Evolutionary conservation across 2,329 filamentous ascomycete species (phyloP).

Genomic region (Piedraia hortae): DNA sequence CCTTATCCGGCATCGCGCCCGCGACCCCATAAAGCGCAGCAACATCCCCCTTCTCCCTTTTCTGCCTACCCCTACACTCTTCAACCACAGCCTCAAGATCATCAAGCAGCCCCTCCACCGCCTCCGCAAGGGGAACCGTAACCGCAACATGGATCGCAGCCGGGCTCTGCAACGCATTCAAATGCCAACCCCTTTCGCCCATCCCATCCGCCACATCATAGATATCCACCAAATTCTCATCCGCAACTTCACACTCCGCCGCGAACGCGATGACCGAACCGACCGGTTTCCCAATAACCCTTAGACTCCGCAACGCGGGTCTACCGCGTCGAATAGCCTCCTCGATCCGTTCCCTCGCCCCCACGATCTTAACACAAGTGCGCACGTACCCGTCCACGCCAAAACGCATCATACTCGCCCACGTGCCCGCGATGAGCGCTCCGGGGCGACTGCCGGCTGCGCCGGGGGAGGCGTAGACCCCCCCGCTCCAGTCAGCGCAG

Average conservation of each 20-base stretch:
- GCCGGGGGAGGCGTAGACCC: conserved; percentile 79
- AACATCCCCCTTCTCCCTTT: conserved; percentile 41
- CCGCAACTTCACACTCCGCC: conserved; percentile 15
- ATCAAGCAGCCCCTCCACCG: conserved; percentile 47
- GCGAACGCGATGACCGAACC: conserved; percentile 79
- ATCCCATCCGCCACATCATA: conserved; percentile 89
- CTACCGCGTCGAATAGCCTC: conserved; percentile 43
- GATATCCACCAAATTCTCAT: conserved; percentile 43
- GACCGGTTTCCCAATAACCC: conserved; percentile 57
- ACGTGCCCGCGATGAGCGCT: conserved; percentile 83
- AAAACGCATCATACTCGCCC: conserved; percentile 70
- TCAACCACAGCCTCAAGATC: conserved; percentile 37
- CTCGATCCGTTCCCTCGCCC: conserved; percentile 57
- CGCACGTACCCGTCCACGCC: conserved; percentile 73
- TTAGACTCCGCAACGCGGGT: conserved; percentile 44
- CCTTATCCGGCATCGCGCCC: conserved; percentile 84
- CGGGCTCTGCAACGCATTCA: conserved; percentile 79
- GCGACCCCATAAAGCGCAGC: conserved; percentile 86
- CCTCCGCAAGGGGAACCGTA: conserved; percentile 59
- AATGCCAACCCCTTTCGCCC: conserved; percentile 65
- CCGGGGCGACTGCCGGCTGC: conserved; percentile 81
- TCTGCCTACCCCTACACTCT: conserved; percentile 47
- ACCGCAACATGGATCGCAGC: conserved; percentile 85
- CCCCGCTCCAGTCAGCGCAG: conserved; percentile 78
- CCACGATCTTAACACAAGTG: conserved; percentile 68